phyloP scores from a whole-genome alignment of 2,329 filamentous ascomycete genomes.

The Calonectria ilicicola region DNA sequence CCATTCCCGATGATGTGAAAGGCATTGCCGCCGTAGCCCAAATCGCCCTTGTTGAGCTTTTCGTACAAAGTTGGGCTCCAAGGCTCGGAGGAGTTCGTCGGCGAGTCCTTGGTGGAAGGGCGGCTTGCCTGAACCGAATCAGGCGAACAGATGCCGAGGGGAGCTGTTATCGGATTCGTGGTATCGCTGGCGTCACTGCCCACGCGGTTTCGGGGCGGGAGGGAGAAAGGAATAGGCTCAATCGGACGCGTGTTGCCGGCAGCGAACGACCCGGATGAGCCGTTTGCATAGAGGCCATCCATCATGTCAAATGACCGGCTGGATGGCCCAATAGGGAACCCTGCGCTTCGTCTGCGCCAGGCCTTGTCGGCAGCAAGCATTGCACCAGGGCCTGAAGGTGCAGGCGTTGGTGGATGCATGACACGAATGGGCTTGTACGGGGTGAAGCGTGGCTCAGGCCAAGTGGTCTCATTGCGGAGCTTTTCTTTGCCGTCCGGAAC shows the following conservation, averaged over 20 bases:
- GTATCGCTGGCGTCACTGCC: conserved; percentile 48
- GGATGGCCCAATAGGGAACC: conserved; percentile 54
- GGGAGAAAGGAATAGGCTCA: conserved; percentile 64
- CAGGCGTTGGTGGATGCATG: conserved; percentile 57
- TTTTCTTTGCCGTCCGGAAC: conserved; percentile 96
- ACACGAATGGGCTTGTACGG: conserved; percentile 79
- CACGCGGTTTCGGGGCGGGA: conserved; percentile 49
- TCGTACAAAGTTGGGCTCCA: conserved; percentile 63
- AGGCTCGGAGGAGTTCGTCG: conserved; percentile 34
- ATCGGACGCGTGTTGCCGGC: conserved; percentile 52
- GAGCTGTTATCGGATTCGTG: conserved; percentile 40
- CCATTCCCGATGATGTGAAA: conserved; percentile 54
- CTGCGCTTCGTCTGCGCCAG: conserved; percentile 68
- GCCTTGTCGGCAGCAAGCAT: conserved; percentile 70
- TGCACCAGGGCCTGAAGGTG: conserved; percentile 56
- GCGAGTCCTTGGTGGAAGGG: conserved; percentile 52
- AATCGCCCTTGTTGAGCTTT: conserved; percentile 76
- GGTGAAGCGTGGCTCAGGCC: conserved; percentile 88
- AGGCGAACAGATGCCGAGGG: conserved; percentile 39
- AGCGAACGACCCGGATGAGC: conserved; percentile 34
- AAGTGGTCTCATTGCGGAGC: conserved; percentile 87
- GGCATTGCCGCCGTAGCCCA: conserved; percentile 70
- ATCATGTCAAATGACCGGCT: conserved; percentile 50
- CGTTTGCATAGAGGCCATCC: conserved; percentile 42
- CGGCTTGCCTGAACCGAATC: conserved; percentile 46